These are phyloP conservation scores for Citrus sinensis DNA, from an alignment of 345 rosid genomes.

Conservation along the genomic window DVS_A1.0 CM039164.1:26368501-26369000, in stretches of 20 bases:
- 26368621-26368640: slow-evolving; percentile 3
- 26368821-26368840: slow-evolving; percentile 97
- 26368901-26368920: slow-evolving; percentile 97
- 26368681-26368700: background rate
- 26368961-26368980: slow-evolving; percentile 5
- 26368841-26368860: slow-evolving; percentile 98
- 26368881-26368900: slow-evolving; percentile 99
- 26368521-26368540: background rate
- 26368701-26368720: slow-evolving; percentile 10
- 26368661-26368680: background rate
- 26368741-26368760: slow-evolving; percentile 83
- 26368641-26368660: slow-evolving; percentile 1
- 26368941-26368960: slow-evolving; percentile 73
- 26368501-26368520: background rate
- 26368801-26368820: slow-evolving; percentile 87
- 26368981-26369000: background rate
- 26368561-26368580: background rate
- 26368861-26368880: slow-evolving; percentile 84
- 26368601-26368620: background rate
- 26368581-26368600: background rate
- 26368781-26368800: slow-evolving; percentile 88
- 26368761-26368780: slow-evolving; percentile 89
- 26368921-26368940: slow-evolving; percentile 79
- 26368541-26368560: background rate
- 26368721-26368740: slow-evolving; percentile 12